Evolutionary conservation across 495 filamentous ascomycete species (phyloP).

Genomic region (Podospora tetraspora): DNA sequence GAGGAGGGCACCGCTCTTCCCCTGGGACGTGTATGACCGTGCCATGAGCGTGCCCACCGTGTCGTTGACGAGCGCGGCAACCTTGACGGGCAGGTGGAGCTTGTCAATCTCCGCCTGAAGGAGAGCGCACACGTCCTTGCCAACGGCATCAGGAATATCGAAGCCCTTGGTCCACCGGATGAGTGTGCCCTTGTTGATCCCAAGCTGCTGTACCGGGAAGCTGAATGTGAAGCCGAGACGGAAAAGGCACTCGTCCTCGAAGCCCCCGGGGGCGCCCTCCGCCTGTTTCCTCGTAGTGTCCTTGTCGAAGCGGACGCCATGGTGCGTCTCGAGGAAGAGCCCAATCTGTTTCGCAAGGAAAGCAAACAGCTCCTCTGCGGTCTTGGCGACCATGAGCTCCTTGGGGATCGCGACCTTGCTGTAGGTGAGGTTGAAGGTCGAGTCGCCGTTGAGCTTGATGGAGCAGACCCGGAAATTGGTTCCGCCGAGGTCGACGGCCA

Average conservation of each 20-base stretch:
- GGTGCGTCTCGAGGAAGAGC: constrained; percentile 76
- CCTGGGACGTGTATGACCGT: constrained; percentile 86
- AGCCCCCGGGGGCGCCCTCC: constrained; percentile 47
- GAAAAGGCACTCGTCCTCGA: constrained; percentile 67
- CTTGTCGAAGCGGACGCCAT: constrained; percentile 79
- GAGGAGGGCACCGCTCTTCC: constrained; percentile 77
- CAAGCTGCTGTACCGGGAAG: constrained; percentile 89
- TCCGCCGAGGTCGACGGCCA: constrained; percentile 93
- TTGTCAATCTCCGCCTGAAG: constrained; percentile 88
- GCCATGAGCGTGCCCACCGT: constrained; percentile 98
- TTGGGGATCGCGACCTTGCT: constrained; percentile 87
- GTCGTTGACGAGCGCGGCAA: constrained; percentile 94
- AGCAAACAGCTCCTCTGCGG: constrained; percentile 79
- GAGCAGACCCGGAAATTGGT: constrained; percentile 99
- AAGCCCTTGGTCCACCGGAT: constrained; percentile 99
- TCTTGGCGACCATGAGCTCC: constrained; percentile 84
- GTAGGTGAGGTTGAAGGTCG: constrained; percentile 84
- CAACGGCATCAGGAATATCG: constrained; percentile 85
- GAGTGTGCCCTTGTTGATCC: constrained; percentile 87
- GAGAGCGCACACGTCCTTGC: constrained; percentile 88
- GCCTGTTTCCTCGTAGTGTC: constrained; percentile 57
- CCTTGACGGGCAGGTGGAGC: constrained; percentile 79
- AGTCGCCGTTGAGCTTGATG: constrained; percentile 83
- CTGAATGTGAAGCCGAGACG: constrained; percentile 95
- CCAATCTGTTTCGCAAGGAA: constrained; percentile 93